Evolutionary conservation across 2,329 filamentous ascomycete species (phyloP).

Genomic region (Rugonectria rugulosa): DNA sequence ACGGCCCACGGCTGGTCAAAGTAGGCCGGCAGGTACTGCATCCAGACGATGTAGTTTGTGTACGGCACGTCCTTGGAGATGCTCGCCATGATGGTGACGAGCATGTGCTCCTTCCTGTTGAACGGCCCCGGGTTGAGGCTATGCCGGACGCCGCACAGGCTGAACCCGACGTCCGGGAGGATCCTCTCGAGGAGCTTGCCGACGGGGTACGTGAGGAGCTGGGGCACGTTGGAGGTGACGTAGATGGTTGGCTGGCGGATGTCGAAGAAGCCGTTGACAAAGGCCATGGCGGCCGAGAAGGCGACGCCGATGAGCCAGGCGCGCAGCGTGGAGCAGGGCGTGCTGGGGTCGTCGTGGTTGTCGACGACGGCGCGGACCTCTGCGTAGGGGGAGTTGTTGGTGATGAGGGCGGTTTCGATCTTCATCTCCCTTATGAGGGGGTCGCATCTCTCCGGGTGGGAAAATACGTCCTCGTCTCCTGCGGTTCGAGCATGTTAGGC

Average conservation of each 20-base stretch:
- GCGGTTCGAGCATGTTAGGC: background rate
- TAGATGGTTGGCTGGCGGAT: constrained; percentile 62
- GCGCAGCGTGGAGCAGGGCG: constrained; percentile 63
- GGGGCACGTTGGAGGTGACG: constrained; percentile 62
- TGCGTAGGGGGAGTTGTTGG: constrained; percentile 62
- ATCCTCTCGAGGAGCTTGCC: constrained; percentile 58
- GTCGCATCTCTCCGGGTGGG: constrained; percentile 48
- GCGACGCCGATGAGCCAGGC: constrained; percentile 61
- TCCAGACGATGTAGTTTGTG: constrained; percentile 59
- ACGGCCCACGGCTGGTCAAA: constrained; percentile 60
- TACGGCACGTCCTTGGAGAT: constrained; percentile 58
- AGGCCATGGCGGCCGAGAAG: constrained; percentile 57
- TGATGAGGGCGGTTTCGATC: constrained; percentile 59
- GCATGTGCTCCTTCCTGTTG: constrained; percentile 67
- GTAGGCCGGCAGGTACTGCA: constrained; percentile 55
- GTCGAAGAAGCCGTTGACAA: constrained; percentile 65
- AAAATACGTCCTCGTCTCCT: constrained; percentile 42
- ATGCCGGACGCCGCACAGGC: constrained; percentile 54
- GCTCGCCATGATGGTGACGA: constrained; percentile 69
- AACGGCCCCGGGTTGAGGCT: constrained; percentile 64
- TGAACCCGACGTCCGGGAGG: constrained; percentile 60
- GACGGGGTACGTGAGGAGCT: constrained; percentile 63
- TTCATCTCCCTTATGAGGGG: constrained; percentile 59
- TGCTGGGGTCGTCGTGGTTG: constrained; percentile 57
- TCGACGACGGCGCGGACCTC: constrained; percentile 63